Evolutionary conservation across 176 grass and related monocot species (phyloP).

Genomic region (Thalia dealbata): DNA sequence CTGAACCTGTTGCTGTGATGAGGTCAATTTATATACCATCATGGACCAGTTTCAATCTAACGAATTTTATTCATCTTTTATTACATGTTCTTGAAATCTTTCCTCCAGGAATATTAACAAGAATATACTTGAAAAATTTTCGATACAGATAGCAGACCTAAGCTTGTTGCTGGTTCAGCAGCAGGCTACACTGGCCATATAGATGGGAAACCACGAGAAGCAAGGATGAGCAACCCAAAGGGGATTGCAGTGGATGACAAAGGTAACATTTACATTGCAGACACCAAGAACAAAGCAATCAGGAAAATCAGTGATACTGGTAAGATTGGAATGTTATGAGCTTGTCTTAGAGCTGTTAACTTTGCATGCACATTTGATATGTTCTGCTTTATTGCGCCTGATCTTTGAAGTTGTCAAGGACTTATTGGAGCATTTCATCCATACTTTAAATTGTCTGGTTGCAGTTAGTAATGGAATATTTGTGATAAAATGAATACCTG

Average conservation of each 20-base stretch:
- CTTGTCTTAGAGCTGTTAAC: not conserved
- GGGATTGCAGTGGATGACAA: constrained; percentile 9
- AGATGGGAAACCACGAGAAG: constrained; percentile 15
- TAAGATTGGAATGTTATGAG: not conserved
- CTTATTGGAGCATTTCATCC: too few relatives aligned
- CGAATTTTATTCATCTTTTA: not conserved
- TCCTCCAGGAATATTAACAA: not conserved
- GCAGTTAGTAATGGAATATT: too few relatives aligned
- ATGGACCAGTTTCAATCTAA: not conserved
- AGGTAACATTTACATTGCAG: constrained; percentile 13
- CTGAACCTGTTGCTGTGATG: not conserved
- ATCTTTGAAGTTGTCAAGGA: too few relatives aligned
- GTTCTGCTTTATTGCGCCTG: too few relatives aligned
- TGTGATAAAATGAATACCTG: too few relatives aligned
- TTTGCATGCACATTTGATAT: not conserved
- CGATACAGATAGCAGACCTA: constrained; percentile 10
- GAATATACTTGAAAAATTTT: not conserved
- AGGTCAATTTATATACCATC: not conserved
- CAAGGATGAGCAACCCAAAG: constrained; percentile 17
- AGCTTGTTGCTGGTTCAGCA: constrained; percentile 13
- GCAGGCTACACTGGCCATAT: constrained; percentile 11
- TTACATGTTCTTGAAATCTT: not conserved
- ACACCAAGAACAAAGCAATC: constrained; percentile 13
- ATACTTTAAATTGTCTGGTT: too few relatives aligned
- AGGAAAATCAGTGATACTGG: constrained; percentile 10